Percentiles rank a stretch among this genome's conserved stretches.
These are phyloP conservation scores for Acanthochlamys bracteata DNA, from an alignment of 106 monocot species.

Conservation along the genomic window DNA sequence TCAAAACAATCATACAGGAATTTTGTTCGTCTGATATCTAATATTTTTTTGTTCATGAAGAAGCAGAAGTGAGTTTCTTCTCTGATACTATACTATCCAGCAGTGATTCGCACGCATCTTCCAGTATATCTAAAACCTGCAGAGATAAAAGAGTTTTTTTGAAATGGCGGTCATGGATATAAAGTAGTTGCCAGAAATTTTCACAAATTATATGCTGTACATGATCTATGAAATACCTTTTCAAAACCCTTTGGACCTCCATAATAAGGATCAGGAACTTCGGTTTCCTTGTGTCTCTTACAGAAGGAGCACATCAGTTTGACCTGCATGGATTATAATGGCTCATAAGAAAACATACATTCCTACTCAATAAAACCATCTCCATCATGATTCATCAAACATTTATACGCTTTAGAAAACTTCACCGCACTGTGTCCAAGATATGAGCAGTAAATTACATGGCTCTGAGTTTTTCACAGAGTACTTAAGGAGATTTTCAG, in stretches of 20 bases:
- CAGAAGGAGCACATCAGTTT: constrained; percentile 95
- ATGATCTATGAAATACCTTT: constrained; percentile 30
- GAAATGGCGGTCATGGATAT: neutral
- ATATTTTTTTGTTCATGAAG: neutral
- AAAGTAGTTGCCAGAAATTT: neutral
- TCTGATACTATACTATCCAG: constrained; percentile 44
- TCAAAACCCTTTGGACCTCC: constrained; percentile 92
- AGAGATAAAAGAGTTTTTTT: constrained; percentile 1
- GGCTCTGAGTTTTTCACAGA: too few relatives aligned
- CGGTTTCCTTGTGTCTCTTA: constrained; percentile 59
- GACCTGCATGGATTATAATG: constrained; percentile 32
- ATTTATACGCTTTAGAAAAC: too few relatives aligned
- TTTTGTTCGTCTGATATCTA: too few relatives aligned
- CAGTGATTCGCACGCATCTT: constrained; percentile 67
- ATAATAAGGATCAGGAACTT: constrained; percentile 97
- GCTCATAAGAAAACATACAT: neutral
- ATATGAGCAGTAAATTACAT: too few relatives aligned
- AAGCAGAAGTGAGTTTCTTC: constrained; percentile 18
- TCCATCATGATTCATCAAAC: too few relatives aligned
- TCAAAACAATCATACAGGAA: too few relatives aligned
- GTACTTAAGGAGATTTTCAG: too few relatives aligned
- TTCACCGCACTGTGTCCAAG: too few relatives aligned
- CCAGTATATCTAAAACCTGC: constrained; percentile 74
- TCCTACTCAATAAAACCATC: too few relatives aligned
- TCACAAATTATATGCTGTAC: too few relatives aligned